Percentiles rank a stretch among this genome's conserved stretches.
Conservation (phyloP, 2,329 filamentous ascomycete genomes). For the Trichoderma semiorbis region DNA sequence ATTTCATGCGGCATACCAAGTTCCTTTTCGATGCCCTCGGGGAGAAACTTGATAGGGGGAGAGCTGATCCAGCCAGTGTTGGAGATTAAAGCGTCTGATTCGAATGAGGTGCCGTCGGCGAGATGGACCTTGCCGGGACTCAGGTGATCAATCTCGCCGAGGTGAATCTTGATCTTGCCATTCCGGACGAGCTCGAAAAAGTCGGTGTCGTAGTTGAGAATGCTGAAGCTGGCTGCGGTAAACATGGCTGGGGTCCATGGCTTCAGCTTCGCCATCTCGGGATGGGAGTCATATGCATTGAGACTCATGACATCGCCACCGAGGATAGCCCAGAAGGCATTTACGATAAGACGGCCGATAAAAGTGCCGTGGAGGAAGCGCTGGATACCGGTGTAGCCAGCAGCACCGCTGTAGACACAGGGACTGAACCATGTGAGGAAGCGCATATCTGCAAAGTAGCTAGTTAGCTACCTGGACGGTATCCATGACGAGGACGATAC, state of each 20-base stretch:
- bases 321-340: slow-evolving; percentile 56
- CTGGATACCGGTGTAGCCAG: slow-evolving; percentile 55
- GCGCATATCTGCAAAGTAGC: slow-evolving; percentile 47
- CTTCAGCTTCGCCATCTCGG: slow-evolving; percentile 51
- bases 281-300: slow-evolving; percentile 53
- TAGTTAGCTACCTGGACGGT: background rate
- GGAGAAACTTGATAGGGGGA: slow-evolving; percentile 50
- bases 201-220: slow-evolving; percentile 57
- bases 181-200: slow-evolving; percentile 54
- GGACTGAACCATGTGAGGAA: slow-evolving; percentile 72
- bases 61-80: slow-evolving; percentile 58
- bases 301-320: slow-evolving; percentile 51
- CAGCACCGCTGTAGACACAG: slow-evolving; percentile 65
- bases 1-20: slow-evolving; percentile 47
- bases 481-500: slow-evolving; percentile 19
- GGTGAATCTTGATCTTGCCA: slow-evolving; percentile 51
- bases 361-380: slow-evolving; percentile 55
- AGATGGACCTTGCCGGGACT: slow-evolving; percentile 47
- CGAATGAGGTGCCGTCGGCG: slow-evolving; percentile 44
- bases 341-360: slow-evolving; percentile 53
- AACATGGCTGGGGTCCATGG: slow-evolving; percentile 52
- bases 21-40: slow-evolving; percentile 42
- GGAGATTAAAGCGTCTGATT: slow-evolving; percentile 51
- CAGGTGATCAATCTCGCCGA: slow-evolving; percentile 49
- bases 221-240: slow-evolving; percentile 53